Base-by-base conservation (phyloP, 2,329 filamentous ascomycete species). In the Paecilomyces niveus region DNA sequence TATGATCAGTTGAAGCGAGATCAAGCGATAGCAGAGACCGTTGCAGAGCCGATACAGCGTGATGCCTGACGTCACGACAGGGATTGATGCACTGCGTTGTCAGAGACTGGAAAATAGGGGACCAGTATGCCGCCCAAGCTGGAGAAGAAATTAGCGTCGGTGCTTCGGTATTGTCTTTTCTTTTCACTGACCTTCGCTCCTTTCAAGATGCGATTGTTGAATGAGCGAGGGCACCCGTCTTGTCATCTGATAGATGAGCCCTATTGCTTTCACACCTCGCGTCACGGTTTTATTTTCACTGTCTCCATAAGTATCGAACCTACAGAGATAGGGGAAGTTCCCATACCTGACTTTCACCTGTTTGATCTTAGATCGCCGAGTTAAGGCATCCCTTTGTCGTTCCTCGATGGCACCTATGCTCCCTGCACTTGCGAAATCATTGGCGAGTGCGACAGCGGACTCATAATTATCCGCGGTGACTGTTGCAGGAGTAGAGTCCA, bases 51-150 rank as follows among this genome's bases (percentile, higher is more conserved):
- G 88, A 86, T 66, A 97, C 90, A 1, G 94, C 91, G 68, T 95
- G 84, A 67, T 96, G 89, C 2, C 94, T 87, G 59, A 99, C 90
- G 67, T 97, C 92, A 57, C 93, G 89, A 69, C 92, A 97, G 0
- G 92, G 92, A 70, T 97, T 99, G 57, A 90, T 90, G 74, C 92
- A 97, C 75, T 99, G 94, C 3, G 85, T 86, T 2, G 89, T 94
- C 18, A 99, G 78, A 5, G 91, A 89, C 65, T 91, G 86, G 74
- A 99, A 94, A 26, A 99, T 92, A 1, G 93, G 94, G 13, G 92
- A 87, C 94, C 94, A 99, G 73, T 99, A 99, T 8, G 94, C 91
- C 55, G 91, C 92, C 94, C 94, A 99, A 13, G 94, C 94, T 89
- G 62, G n/a, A 53, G 32, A n/a, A 57, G 54, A 65, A 60, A 49